These are phyloP conservation scores for Spergularia bocconei DNA, from an alignment of 148 eudicot genomes.

Conservation along the genomic window DNA sequence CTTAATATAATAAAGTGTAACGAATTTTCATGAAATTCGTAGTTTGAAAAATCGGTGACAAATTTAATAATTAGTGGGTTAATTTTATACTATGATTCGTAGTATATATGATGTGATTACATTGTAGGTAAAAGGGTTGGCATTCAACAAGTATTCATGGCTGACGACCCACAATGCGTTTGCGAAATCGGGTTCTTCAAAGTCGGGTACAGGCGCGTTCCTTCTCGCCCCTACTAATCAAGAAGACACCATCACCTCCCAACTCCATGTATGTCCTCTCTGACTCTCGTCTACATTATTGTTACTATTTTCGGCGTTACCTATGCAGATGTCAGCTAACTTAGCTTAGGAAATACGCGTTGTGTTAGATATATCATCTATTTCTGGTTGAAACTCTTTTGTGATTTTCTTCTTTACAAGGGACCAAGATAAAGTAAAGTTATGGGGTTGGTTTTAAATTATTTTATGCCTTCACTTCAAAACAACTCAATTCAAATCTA, in stretches of 20 bases:
- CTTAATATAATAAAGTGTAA: too few relatives aligned
- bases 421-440: too few relatives aligned
- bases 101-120: too few relatives aligned
- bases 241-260: constrained; percentile 66
- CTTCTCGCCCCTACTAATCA: constrained; percentile 76
- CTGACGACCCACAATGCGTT: constrained; percentile 82
- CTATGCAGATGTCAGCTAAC: neutral
- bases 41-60: too few relatives aligned
- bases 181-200: constrained; percentile 50
- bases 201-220: constrained; percentile 51
- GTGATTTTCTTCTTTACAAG: too few relatives aligned
- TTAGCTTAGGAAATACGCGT: neutral
- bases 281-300: neutral
- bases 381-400: too few relatives aligned
- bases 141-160: constrained; percentile 84
- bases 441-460: too few relatives aligned
- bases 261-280: constrained; percentile 55
- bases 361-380: too few relatives aligned
- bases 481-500: too few relatives aligned
- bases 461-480: neutral
- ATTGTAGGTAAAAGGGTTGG: constrained; percentile 65
- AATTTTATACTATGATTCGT: too few relatives aligned
- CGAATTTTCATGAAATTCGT: too few relatives aligned
- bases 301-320: neutral
- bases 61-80: too few relatives aligned